A percentile compares a stretch with the other conserved stretches of the same genome.
Conservation (phyloP, 2,329 filamentous ascomycete genomes). For the Pyricularia sp. region DNA sequence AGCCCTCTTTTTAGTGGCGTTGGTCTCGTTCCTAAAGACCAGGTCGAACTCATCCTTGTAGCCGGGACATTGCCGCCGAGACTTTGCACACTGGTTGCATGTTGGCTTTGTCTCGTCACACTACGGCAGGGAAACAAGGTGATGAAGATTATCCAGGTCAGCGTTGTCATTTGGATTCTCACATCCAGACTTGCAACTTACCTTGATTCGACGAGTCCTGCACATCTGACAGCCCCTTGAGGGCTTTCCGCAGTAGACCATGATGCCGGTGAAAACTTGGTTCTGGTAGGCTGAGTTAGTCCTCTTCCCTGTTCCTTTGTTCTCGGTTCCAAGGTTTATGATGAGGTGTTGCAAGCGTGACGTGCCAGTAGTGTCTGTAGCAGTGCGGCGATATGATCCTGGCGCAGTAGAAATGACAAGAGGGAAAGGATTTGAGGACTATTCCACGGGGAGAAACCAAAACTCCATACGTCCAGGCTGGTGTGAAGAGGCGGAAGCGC, state of each 20-base stretch:
- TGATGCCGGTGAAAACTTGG: conserved; percentile 18
- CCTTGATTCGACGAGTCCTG: conserved; percentile 60
- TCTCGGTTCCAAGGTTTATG: background rate
- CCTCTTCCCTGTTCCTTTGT: background rate
- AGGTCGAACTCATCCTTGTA: conserved; percentile 62
- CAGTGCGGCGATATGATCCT: background rate
- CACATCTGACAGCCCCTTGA: conserved; percentile 63
- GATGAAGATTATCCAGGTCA: conserved; percentile 6
- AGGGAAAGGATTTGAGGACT: background rate
- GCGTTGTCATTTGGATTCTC: background rate
- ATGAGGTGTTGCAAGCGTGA: background rate
- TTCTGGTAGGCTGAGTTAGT: background rate
- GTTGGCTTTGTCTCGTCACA: conserved; percentile 56
- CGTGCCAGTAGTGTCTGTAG: background rate
- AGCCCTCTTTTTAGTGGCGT: conserved; percentile 50
- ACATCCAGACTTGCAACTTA: conserved; percentile 21
- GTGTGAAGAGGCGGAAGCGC: background rate
- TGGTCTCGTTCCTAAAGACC: conserved; percentile 60
- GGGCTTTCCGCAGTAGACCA: conserved; percentile 55
- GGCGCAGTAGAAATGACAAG: background rate
- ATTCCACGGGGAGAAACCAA: background rate
- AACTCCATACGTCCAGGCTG: background rate
- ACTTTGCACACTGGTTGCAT: conserved; percentile 52
- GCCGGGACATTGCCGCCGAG: conserved; percentile 49
- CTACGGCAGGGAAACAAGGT: conserved; percentile 21